phyloP scores from a whole-genome alignment of 805 yeast species.

The Barnettozyma californica region DNA sequence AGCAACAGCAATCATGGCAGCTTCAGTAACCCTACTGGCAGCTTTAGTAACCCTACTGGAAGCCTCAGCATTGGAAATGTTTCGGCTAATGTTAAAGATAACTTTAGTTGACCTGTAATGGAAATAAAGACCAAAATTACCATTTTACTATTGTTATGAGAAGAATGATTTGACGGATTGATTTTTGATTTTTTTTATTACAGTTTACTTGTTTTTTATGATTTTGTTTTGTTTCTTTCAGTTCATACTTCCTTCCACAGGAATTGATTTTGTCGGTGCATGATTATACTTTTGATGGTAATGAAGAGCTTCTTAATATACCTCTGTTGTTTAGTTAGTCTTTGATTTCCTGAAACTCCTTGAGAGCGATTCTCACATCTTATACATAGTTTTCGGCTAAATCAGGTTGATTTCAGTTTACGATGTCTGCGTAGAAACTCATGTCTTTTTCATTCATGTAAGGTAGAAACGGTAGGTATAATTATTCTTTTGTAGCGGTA shows the following conservation, averaged over 20 bases:
- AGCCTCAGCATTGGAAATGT: neutral
- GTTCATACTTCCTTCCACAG: neutral
- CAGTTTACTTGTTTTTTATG: neutral
- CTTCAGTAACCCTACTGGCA: conserved; percentile 17
- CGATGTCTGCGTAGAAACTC: no score
- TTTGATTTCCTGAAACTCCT: neutral
- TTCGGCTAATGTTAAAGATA: neutral
- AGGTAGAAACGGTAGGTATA: no score
- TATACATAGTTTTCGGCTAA: neutral
- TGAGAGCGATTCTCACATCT: neutral
- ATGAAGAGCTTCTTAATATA: neutral
- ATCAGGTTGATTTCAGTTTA: neutral
- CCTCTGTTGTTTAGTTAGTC: neutral
- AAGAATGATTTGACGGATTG: neutral
- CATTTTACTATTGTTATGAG: neutral
- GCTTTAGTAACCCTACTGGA: conserved; percentile 13
- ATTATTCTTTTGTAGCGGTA: neutral
- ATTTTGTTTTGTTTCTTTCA: neutral
- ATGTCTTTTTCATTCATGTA: no score
- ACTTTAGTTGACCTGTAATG: neutral
- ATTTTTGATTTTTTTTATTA: no score
- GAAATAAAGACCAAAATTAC: no score
- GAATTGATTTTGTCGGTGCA: neutral
- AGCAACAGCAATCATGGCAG: conserved; percentile 17
- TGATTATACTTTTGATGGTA: neutral